phyloP scores from a whole-genome alignment of 2,329 filamentous ascomycete species.

The Fusarium poae region DNA sequence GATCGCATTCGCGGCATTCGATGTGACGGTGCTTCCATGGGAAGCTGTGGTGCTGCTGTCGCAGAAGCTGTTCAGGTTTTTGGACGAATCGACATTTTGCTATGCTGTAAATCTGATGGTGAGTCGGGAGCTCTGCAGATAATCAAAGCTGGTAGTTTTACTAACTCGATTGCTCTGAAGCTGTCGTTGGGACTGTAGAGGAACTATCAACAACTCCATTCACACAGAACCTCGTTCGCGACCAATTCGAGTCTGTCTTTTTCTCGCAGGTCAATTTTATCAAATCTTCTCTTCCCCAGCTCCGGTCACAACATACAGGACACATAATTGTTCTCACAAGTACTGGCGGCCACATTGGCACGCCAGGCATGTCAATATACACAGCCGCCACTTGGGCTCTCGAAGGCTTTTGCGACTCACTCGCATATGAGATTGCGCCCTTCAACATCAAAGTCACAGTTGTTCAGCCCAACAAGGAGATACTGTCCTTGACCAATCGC shows the following conservation, averaged over 20 bases:
- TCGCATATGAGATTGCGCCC: constrained; percentile 95
- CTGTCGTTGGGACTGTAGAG: constrained; percentile 90
- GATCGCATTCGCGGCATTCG: constrained; percentile 77
- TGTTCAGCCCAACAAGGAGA: constrained; percentile 94
- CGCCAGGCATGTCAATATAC: constrained; percentile 90
- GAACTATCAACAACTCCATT: constrained; percentile 81
- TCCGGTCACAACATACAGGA: constrained; percentile 83
- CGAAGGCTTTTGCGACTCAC: constrained; percentile 94
- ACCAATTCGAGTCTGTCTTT: constrained; percentile 95
- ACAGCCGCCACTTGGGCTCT: constrained; percentile 94
- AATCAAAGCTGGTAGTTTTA: background rate
- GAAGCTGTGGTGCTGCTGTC: constrained; percentile 85
- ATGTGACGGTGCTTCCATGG: constrained; percentile 72
- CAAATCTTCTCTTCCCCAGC: constrained; percentile 84
- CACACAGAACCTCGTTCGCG: constrained; percentile 82
- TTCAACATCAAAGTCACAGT: constrained; percentile 98
- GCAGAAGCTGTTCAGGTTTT: constrained; percentile 89
- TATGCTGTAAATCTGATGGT: constrained; percentile 92
- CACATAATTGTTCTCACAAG: constrained; percentile 93
- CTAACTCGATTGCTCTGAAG: constrained; percentile 58
- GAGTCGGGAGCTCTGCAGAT: constrained; percentile 41
- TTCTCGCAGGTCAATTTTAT: constrained; percentile 97
- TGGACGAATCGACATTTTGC: constrained; percentile 87
- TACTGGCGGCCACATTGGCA: constrained; percentile 92
- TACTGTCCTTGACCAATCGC: constrained; percentile 86